These are phyloP conservation scores for Vigna unguiculata DNA, from an alignment of 306 rosid genomes.

Conservation along the genomic window DNA sequence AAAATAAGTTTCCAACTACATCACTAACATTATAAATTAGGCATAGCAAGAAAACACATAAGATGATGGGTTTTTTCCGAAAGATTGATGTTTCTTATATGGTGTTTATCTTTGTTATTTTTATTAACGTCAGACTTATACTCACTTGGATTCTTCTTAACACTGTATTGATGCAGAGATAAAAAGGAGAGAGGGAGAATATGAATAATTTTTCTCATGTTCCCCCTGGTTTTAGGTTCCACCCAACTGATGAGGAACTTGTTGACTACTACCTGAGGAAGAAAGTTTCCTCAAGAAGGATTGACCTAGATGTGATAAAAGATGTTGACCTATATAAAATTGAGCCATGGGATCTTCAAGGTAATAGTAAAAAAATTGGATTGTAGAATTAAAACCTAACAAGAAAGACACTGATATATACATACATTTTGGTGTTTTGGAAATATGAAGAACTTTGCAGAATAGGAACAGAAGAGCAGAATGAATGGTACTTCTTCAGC, in stretches of 20 bases:
- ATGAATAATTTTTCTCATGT: conserved; percentile 75
- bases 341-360: conserved; percentile 99
- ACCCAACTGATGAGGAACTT: conserved; percentile 96
- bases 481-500: conserved; percentile 92
- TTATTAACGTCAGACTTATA: too few species aligned
- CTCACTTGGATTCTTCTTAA: too few species aligned
- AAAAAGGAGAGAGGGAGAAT: not conserved
- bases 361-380: conserved; percentile 44
- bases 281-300: conserved; percentile 73
- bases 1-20: not conserved
- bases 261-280: conserved; percentile 92
- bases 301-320: conserved; percentile 89
- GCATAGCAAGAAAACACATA: not conserved
- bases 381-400: not conserved
- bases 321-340: conserved; percentile 93
- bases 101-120: not conserved
- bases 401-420: not conserved
- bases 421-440: not conserved
- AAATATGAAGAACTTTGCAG: conserved; percentile 71
- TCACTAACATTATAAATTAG: not conserved
- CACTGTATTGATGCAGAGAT: conserved; percentile 45
- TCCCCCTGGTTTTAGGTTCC: conserved; percentile 97
- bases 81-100: too few species aligned
- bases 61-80: not conserved
- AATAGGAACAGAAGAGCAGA: conserved; percentile 86